Base-by-base conservation (phyloP, 768 basidiomycete species). In the Cytidiella melzeri region DNA sequence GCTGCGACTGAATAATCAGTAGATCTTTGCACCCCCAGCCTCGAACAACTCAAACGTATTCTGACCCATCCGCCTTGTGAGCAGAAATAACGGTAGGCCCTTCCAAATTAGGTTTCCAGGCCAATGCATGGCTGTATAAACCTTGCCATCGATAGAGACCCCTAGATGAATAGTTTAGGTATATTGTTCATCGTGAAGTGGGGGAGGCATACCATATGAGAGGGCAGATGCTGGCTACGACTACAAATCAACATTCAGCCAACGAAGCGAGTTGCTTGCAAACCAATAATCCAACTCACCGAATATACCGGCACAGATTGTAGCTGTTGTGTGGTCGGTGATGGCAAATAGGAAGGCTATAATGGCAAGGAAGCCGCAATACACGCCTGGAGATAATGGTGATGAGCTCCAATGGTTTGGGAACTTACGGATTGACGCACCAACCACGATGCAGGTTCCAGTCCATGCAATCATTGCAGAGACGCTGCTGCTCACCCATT, bases 71-170 rank as follows among this genome's bases (percentile, higher is more conserved):
- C n/a, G n/a, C n/a, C n/a, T n/a, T n/a, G n/a, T n/a, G n/a, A n/a
- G n/a, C n/a, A n/a, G n/a, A n/a, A n/a, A n/a, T n/a, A n/a, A n/a
- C n/a, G n/a, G n/a, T n/a, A n/a, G n/a, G n/a, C n/a, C 43, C 43
- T 18, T 45, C 43, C n/a, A 30, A 26, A 18, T 45, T 26, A 11
- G 43, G 43, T 18, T n/a, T 28, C 43, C 43, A 45, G 19, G 10
- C 43, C 24, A 45, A 26, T 30, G 27, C 28, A 15, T 30, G 27
- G 11, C 43, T 26, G 26, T 45, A 45, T 18, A 45, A 10, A 3
- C 43, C 43, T 15, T 45, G 36, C 43, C 43, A 45, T 26, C 36
- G 36, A 26, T 45, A 45, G 26, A 45, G 36, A 18, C 43, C 43
- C 43, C 43, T 45, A 26, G 9, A 5, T 40, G 5, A 5, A 5